Conservation (phyloP, 1,139 yeast species). For the Yamadazyma sp. region DNA sequence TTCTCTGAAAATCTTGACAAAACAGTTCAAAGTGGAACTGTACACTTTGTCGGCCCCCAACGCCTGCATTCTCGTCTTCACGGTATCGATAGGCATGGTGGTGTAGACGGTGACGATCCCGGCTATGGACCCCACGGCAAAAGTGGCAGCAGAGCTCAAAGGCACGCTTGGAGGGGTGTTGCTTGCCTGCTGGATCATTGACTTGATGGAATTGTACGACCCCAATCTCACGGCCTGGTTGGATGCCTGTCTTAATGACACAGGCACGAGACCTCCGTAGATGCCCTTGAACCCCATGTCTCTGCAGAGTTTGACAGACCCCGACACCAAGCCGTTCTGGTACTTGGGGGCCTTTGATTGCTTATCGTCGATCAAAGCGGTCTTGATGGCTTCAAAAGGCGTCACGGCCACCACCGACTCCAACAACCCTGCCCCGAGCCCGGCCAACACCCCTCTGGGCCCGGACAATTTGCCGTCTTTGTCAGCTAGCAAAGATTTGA, state of each 20-base stretch:
- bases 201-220: conserved; percentile 85
- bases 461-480: conserved; percentile 85
- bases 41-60: conserved; percentile 75
- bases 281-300: conserved; percentile 84
- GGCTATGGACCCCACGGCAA: conserved; percentile 88
- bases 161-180: conserved; percentile 70
- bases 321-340: conserved; percentile 63
- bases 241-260: conserved; percentile 92
- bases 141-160: conserved; percentile 75
- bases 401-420: conserved; percentile 94
- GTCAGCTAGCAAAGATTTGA: conserved; percentile 75
- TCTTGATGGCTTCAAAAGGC: conserved; percentile 95
- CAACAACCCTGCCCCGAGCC: conserved; percentile 91
- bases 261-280: conserved; percentile 89
- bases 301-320: conserved; percentile 59
- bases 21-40: conserved; percentile 77
- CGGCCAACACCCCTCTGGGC: conserved; percentile 90
- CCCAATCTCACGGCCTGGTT: conserved; percentile 94
- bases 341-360: conserved; percentile 76
- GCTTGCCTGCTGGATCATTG: conserved; percentile 72
- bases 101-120: conserved; percentile 92
- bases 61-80: conserved; percentile 97
- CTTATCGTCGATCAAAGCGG: conserved; percentile 92
- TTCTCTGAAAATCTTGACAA: conserved; percentile 71
- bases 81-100: conserved; percentile 98